Percentiles rank a stretch among this genome's conserved stretches.
phyloP scores from a whole-genome alignment of 495 filamentous ascomycete species.

The Annulohypoxylon moriforme region DNA sequence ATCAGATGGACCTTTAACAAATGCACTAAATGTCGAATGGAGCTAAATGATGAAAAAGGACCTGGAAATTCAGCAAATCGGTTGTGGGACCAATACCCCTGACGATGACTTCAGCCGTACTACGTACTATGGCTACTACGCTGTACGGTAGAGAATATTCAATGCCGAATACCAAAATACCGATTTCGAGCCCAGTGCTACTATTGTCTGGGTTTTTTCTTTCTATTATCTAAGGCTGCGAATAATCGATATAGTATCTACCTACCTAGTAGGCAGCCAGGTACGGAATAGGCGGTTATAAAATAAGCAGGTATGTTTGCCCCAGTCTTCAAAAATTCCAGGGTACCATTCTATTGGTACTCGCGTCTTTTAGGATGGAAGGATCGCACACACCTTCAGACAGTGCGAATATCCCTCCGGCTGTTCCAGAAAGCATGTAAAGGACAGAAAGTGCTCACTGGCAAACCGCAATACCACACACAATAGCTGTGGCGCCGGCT shows the following conservation, averaged over 20 bases:
- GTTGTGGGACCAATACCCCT: constrained; percentile 33
- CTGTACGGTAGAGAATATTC: not conserved
- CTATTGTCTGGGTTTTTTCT: not conserved
- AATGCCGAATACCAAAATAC: constrained; percentile 4
- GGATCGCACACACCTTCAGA: constrained; percentile 21
- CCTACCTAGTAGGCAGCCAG: not conserved
- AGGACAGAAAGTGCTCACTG: constrained; percentile 6
- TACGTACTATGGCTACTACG: not conserved
- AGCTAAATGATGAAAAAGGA: constrained; percentile 19
- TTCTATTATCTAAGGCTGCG: not conserved
- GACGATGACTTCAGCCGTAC: constrained; percentile 39
- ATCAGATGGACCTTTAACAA: constrained; percentile 23
- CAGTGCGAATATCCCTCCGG: constrained; percentile 7
- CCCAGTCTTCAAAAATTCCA: not conserved
- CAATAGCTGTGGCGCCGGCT: constrained; percentile 22
- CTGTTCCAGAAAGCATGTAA: not conserved
- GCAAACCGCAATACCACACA: no score
- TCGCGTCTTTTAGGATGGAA: constrained; percentile 22
- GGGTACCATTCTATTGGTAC: constrained; percentile 13
- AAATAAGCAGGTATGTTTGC: not conserved
- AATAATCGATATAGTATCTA: not conserved
- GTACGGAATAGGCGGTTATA: not conserved
- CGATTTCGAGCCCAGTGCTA: not conserved
- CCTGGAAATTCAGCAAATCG: not conserved
- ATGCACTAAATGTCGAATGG: constrained; percentile 23